phyloP scores from a whole-genome alignment of 352 stramenopile species.

The Plasmopara muralis region DNA sequence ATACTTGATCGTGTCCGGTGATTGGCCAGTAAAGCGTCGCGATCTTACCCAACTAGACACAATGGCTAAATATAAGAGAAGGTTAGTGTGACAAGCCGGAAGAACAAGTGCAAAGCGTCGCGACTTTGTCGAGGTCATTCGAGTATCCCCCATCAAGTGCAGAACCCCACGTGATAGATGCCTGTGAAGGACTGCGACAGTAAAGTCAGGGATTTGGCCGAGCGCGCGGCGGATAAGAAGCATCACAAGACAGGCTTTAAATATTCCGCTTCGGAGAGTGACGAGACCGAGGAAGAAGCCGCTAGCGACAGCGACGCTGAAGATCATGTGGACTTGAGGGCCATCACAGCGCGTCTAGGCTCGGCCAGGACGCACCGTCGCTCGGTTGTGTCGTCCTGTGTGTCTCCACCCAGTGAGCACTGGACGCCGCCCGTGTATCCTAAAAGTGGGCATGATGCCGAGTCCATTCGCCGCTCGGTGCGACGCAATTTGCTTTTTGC shows the following conservation, averaged over 20 bases:
- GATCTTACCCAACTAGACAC: slow-evolving; percentile 15
- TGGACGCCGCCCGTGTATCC: slow-evolving; percentile 46
- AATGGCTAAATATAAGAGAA: neutral
- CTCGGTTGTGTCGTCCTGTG: slow-evolving; percentile 51
- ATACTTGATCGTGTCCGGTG: slow-evolving; percentile 1
- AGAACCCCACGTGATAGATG: slow-evolving; percentile 6
- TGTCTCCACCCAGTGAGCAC: slow-evolving; percentile 34
- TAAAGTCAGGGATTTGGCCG: slow-evolving; percentile 19
- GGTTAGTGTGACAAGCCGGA: slow-evolving; percentile 14
- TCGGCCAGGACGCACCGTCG: slow-evolving; percentile 34
- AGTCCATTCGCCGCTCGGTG: slow-evolving; percentile 50
- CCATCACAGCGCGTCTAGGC: slow-evolving; percentile 36
- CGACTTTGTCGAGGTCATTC: slow-evolving; percentile 12
- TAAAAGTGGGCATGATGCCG: slow-evolving; percentile 47
- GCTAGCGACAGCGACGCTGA: slow-evolving; percentile 29
- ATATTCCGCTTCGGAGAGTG: slow-evolving; percentile 19
- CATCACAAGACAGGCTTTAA: slow-evolving; percentile 22
- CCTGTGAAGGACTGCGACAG: slow-evolving; percentile 32
- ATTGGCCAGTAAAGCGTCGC: slow-evolving; percentile 14
- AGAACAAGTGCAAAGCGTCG: slow-evolving; percentile 25
- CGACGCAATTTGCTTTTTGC: slow-evolving; percentile 60
- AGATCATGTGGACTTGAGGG: slow-evolving; percentile 33
- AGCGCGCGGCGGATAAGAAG: slow-evolving; percentile 23
- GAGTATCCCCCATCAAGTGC: slow-evolving; percentile 7
- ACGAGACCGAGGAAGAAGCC: slow-evolving; percentile 30